Percentiles rank a stretch among this genome's conserved stretches.
phyloP scores from a whole-genome alignment of 306 rosid genomes.

The Castanea crenata region DNA sequence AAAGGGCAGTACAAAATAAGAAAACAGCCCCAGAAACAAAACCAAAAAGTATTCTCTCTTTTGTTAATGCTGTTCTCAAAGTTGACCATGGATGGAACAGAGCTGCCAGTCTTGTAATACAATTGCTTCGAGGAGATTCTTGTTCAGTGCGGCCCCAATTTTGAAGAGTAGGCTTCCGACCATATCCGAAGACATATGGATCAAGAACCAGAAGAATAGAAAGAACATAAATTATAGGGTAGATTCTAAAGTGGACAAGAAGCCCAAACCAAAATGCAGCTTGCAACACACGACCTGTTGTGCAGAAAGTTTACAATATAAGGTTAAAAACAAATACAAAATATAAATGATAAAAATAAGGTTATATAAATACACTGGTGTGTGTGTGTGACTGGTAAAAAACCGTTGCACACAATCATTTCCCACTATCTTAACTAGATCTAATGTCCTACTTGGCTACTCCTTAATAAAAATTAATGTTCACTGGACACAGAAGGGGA shows the following conservation, averaged over 20 bases:
- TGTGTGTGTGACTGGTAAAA: no score
- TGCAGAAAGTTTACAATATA: neutral
- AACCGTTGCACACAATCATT: no score
- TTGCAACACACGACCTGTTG: slow-evolving; percentile 76
- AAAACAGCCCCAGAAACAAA: slow-evolving; percentile 65
- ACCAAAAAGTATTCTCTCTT: slow-evolving; percentile 71
- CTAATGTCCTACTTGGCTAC: no score
- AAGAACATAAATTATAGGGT: slow-evolving; percentile 79
- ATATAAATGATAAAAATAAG: no score
- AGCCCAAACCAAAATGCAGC: slow-evolving; percentile 98
- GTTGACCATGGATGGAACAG: slow-evolving; percentile 34
- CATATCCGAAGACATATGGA: slow-evolving; percentile 56
- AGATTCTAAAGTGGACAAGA: slow-evolving; percentile 87
- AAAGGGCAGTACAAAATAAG: slow-evolving; percentile 61
- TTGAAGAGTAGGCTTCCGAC: slow-evolving; percentile 61
- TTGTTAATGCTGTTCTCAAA: slow-evolving; percentile 50
- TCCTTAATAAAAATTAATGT: no score
- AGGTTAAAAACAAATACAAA: no score
- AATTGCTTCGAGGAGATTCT: slow-evolving; percentile 32
- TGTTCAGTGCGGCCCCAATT: slow-evolving; percentile 48
- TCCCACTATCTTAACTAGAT: no score
- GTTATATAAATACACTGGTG: no score
- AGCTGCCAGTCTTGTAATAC: slow-evolving; percentile 17
- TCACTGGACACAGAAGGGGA: no score
- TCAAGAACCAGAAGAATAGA: slow-evolving; percentile 82